Evolutionary conservation across 2,329 filamentous ascomycete species (phyloP), one percentile per base, ranked within the genome.

Genomic region (Aspergillus sp.): DNA sequence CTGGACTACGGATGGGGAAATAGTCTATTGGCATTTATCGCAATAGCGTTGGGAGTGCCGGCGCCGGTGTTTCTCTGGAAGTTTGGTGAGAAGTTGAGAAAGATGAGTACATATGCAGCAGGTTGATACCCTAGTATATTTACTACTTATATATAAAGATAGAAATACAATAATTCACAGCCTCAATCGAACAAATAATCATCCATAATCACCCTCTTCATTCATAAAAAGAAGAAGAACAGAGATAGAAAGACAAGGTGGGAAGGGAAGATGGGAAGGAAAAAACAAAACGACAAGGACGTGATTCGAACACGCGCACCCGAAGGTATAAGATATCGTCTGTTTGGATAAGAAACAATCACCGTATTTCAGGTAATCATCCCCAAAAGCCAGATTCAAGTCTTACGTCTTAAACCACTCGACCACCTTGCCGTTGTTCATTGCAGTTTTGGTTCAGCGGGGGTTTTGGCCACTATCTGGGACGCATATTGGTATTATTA

Each of bases 11-110:
- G 76, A 5, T 79, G 77, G 77, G 77, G 77, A 6, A 79, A 77
- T 62, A 78, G 72, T 56, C 39, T 80, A 39, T 63, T 81, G 36
- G 78, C 70, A 4, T 79, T 79, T 55, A 58, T 80, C 30, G 72
- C 72, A 1, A 69, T 80, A 43, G 73, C 41, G 1, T 61, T 81
- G 25, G 78, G 78, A 0, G 60, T 83, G 21, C 80, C 81, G 2
- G 81, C 81, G 21, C 82, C 83, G 15, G 70, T 84, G 2, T 68
- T 84, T 58, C 64, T 85, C 57, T 85, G 82, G 82, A 79, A 70
- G 51, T 84, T 74, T 71, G 83, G 83, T 0, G 77, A 78, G 69
- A 67, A 49, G 52, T 61, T 85, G 69, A 73, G 83, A 64, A 75
- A 65, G 60, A 78, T 72, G 70, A 84, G 81, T 70, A 73, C 78